Conservation (phyloP, 352 stramenopile genomes). For the Phytopythium helicoides region DNA sequence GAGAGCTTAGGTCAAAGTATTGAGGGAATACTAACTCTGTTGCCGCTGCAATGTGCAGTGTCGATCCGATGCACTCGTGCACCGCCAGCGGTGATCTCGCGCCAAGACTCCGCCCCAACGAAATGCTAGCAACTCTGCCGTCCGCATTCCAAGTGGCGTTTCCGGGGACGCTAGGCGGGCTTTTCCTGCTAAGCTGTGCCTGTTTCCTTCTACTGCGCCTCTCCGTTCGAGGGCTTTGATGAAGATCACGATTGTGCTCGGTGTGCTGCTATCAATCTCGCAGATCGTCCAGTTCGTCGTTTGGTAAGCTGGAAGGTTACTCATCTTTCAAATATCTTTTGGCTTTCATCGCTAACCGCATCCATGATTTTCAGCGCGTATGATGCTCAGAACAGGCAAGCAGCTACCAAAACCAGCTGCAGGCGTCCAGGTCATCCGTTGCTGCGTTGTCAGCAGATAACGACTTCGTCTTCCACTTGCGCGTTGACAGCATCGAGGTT, state of each 20-base stretch:
- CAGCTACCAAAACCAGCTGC: slow-evolving; percentile 11
- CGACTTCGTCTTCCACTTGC: slow-evolving; percentile 46
- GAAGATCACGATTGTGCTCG: slow-evolving; percentile 86
- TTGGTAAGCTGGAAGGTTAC: slow-evolving; percentile 26
- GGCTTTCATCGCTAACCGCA: slow-evolving; percentile 1
- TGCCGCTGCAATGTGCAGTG: slow-evolving; percentile 21
- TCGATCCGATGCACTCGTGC: slow-evolving; percentile 45
- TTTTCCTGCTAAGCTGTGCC: slow-evolving; percentile 80
- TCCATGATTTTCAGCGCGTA: slow-evolving; percentile 21
- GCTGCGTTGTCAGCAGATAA: slow-evolving; percentile 22
- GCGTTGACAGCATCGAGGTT: slow-evolving; percentile 61
- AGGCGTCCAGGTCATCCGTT: slow-evolving; percentile 10
- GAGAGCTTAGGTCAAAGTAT: not conserved
- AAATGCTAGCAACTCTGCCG: slow-evolving; percentile 34
- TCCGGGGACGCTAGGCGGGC: slow-evolving; percentile 52
- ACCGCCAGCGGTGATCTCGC: slow-evolving; percentile 30
- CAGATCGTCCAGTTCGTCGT: slow-evolving; percentile 68
- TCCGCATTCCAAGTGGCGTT: slow-evolving; percentile 69
- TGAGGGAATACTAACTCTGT: slow-evolving; percentile 1
- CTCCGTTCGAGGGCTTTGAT: slow-evolving; percentile 79
- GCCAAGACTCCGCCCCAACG: slow-evolving; percentile 40
- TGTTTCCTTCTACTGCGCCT: slow-evolving; percentile 67
- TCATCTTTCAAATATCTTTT: not conserved
- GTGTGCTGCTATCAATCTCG: slow-evolving; percentile 71
- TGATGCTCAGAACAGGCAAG: slow-evolving; percentile 20